A percentile compares a stretch with the other conserved stretches of the same genome.
phyloP scores from a whole-genome alignment of 306 rosid species.

The Astragalus membranaceus region DNA sequence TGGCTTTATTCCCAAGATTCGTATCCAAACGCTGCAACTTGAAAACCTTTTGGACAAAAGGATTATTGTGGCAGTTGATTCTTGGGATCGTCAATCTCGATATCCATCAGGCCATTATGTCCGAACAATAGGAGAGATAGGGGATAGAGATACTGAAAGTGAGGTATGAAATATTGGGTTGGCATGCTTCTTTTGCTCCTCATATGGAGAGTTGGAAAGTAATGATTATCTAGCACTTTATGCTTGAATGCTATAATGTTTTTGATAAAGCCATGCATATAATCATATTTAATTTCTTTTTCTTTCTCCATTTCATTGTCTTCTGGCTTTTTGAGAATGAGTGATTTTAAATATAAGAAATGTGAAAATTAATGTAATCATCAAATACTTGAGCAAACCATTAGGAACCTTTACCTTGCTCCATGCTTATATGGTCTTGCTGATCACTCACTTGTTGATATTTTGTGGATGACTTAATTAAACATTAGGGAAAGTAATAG shows the following conservation, averaged over 20 bases:
- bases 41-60: conserved; percentile 89
- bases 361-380: too few species aligned
- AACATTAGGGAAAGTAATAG: too few species aligned
- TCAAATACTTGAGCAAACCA: too few species aligned
- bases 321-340: too few species aligned
- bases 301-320: too few species aligned
- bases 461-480: too few species aligned
- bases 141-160: conserved; percentile 93
- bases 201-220: neutral
- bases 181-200: neutral
- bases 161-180: conserved; percentile 54
- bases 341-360: too few species aligned
- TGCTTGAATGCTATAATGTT: conserved; percentile 14
- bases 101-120: conserved; percentile 98
- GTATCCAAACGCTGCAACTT: conserved; percentile 92
- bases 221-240: neutral
- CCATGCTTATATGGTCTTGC: too few species aligned
- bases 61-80: conserved; percentile 88
- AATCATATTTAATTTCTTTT: too few species aligned
- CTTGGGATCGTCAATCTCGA: conserved; percentile 89
- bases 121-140: too few species aligned
- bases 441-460: too few species aligned
- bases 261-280: neutral
- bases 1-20: conserved; percentile 91
- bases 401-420: too few species aligned